Percentiles rank a stretch among this genome's conserved stretches.
Conservation (phyloP, 2,329 filamentous ascomycete genomes). For the Hymenoscyphus fraxineus region DNA sequence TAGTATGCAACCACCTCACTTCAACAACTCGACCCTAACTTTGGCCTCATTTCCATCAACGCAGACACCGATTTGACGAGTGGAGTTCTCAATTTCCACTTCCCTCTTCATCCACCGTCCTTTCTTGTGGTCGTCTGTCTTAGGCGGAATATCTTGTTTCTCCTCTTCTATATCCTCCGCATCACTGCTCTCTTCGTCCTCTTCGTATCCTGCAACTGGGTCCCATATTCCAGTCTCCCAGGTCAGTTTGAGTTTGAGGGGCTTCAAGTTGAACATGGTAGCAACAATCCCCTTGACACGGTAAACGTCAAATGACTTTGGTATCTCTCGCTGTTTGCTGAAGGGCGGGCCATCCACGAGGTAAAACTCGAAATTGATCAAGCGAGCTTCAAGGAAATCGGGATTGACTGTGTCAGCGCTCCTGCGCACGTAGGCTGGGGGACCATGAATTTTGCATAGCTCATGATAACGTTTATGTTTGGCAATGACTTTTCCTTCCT, state of each 20-base stretch:
- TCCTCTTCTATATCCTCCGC: conserved; percentile 45
- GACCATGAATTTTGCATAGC: conserved; percentile 73
- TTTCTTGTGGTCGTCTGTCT: conserved; percentile 28
- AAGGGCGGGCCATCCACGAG: conserved; percentile 23
- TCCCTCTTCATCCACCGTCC: conserved; percentile 72
- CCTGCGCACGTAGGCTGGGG: conserved; percentile 58
- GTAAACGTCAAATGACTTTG: conserved; percentile 76
- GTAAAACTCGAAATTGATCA: conserved; percentile 63
- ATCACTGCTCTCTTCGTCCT: conserved; percentile 52
- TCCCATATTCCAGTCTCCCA: conserved; percentile 95
- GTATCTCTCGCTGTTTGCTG: conserved; percentile 47
- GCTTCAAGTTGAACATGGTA: conserved; percentile 61
- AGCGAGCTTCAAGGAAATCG: conserved; percentile 74
- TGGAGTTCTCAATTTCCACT: conserved; percentile 74
- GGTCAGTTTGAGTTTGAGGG: conserved; percentile 63
- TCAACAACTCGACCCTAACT: conserved; percentile 61
- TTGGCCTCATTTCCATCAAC: conserved; percentile 69
- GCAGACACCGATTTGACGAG: conserved; percentile 76
- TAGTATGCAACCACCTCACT: neutral
- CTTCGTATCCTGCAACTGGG: conserved; percentile 62
- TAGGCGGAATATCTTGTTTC: conserved; percentile 17
- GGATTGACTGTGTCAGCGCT: conserved; percentile 57
- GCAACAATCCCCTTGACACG: conserved; percentile 74
- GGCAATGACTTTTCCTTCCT: conserved; percentile 52
- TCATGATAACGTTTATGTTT: conserved; percentile 69